Conservation (phyloP, 768 basidiomycete genomes). For the Tulasnella sp. region DNA sequence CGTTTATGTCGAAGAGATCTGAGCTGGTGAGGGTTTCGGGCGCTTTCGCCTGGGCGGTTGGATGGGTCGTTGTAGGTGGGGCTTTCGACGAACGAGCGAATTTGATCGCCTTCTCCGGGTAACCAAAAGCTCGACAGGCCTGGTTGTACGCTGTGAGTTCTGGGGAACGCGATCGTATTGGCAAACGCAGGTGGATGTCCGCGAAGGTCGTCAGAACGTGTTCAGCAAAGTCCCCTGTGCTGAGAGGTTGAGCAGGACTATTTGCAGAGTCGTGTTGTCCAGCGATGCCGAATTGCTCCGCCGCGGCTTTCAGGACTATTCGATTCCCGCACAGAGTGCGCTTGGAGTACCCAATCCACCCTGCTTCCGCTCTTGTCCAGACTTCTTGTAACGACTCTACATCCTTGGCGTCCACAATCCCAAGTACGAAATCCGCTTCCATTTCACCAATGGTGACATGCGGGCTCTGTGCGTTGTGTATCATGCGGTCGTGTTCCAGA, state of each 20-base stretch:
- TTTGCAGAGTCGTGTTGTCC: not conserved
- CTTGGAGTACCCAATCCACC: slow-evolving; percentile 22
- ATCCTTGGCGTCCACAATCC: not conserved
- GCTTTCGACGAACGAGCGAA: not conserved
- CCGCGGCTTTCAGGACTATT: not conserved
- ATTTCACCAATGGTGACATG: not conserved
- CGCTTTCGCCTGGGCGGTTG: not conserved
- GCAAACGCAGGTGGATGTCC: not conserved
- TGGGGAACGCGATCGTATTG: not conserved
- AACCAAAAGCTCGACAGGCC: not conserved
- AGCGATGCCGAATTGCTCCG: not conserved
- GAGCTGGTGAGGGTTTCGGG: not conserved
- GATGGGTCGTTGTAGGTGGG: not conserved
- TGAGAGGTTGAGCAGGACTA: not conserved
- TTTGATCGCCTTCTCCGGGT: not conserved
- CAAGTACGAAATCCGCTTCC: slow-evolving; percentile 8
- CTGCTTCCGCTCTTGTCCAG: slow-evolving; percentile 10
- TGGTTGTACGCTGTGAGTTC: not conserved
- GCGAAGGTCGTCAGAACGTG: not conserved
- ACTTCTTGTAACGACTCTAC: not conserved
- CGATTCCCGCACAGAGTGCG: slow-evolving; percentile 7
- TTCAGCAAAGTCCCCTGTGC: not conserved
- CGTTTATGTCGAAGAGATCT: not conserved
- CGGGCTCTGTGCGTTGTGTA: not conserved
- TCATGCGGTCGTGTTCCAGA: slow-evolving; percentile 1